A percentile compares a stretch with the other conserved stretches of the same genome.
phyloP scores from a whole-genome alignment of 139 green algal species.

The Coelastrella sp. region DNA sequence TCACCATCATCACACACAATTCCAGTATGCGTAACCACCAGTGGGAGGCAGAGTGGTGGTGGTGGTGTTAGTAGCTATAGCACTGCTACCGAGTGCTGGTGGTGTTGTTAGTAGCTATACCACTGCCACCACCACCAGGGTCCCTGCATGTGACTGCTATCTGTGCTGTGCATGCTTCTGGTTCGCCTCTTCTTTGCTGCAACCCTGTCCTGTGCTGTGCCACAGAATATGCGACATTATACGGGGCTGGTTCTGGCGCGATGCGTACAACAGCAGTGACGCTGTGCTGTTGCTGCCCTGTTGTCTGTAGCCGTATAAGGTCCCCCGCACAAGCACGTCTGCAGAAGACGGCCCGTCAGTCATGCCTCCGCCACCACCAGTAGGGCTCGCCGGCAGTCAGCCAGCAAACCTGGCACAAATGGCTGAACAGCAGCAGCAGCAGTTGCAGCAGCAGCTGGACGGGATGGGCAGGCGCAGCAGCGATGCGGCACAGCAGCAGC shows the following conservation, averaged over 20 bases:
- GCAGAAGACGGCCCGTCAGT: background rate
- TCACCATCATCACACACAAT: no score
- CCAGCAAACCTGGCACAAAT: background rate
- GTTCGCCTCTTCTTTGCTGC: no score
- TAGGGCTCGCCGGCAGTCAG: background rate
- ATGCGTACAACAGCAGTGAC: background rate
- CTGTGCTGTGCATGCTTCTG: no score
- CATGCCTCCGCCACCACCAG: background rate
- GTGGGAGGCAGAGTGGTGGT: no score
- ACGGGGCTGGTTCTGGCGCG: background rate
- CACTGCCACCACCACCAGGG: no score
- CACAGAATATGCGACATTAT: no score
- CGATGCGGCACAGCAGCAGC: background rate
- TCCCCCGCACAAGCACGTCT: background rate
- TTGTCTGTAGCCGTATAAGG: conserved; percentile 24
- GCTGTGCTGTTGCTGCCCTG: background rate
- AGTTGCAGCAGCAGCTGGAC: conserved; percentile 26
- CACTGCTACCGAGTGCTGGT: no score
- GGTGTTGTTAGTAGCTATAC: no score
- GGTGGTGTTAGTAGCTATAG: no score
- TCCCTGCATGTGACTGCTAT: no score
- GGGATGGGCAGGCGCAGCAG: background rate
- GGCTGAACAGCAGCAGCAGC: conserved; percentile 25
- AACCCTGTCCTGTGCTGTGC: no score
- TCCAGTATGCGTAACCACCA: no score